These are phyloP conservation scores for Solanum corneliomulleri DNA, from an alignment of 257 asterid species.

Conservation along the genomic window DNA sequence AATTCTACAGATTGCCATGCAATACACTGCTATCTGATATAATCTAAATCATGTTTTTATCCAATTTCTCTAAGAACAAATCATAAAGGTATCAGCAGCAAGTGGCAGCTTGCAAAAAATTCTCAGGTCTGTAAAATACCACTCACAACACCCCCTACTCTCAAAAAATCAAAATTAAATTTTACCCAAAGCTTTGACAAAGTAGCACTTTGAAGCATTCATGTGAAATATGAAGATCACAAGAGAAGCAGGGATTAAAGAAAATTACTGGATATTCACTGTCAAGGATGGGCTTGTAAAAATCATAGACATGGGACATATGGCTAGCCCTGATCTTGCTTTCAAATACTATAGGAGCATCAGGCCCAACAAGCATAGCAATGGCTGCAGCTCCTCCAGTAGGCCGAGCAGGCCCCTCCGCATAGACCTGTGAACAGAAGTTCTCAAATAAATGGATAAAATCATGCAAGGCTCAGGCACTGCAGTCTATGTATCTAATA, in stretches of 20 bases:
- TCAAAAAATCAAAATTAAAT: background rate
- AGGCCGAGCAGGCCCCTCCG: conserved; percentile 99
- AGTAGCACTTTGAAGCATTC: background rate
- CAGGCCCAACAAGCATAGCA: conserved; percentile 96
- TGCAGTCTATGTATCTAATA: background rate
- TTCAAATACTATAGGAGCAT: conserved; percentile 94
- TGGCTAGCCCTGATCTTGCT: conserved; percentile 94
- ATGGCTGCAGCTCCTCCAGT: conserved; percentile 99
- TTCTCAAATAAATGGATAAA: background rate
- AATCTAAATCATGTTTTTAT: background rate
- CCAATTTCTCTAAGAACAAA: background rate
- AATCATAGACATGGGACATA: conserved; percentile 95
- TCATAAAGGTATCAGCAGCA: background rate
- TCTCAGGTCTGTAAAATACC: background rate
- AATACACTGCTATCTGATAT: background rate
- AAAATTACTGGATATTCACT: conserved; percentile 94
- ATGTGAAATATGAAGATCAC: background rate
- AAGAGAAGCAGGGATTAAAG: background rate
- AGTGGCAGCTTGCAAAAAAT: background rate
- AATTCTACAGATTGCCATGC: background rate
- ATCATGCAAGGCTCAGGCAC: background rate
- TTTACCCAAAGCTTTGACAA: background rate
- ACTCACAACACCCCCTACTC: background rate
- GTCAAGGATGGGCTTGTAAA: conserved; percentile 97
- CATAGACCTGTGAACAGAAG: conserved; percentile 67